Evolutionary conservation across 495 filamentous ascomycete species (phyloP), one percentile per base, ranked within the genome.

Genomic region (Aspergillus funiculosus): DNA sequence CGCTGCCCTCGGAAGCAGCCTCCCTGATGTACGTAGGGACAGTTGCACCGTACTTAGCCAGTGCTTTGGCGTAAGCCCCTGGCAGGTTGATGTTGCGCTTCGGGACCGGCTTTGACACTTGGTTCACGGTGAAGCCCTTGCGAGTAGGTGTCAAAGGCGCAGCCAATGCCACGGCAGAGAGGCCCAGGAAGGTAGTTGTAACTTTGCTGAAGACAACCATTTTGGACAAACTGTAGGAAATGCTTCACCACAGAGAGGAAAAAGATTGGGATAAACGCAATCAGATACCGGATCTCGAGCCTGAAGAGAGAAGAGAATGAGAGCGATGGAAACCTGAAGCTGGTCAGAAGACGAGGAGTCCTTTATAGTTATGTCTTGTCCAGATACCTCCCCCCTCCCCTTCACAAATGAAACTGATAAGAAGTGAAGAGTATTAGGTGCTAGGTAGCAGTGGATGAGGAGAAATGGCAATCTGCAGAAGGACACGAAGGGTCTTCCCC

Each of bases 1-100:
- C 80, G 39, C 64, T 66, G 39, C 72, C 75, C 22, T 67, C 70
- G 31, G 67, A 61, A 26, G 63, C 69, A 35, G 76, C 75, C 22
- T 64, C 60, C 34, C 59, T 57, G 39, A 80, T 55, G 39, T 61
- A 36, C 18, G 41, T 35, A 1, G 77, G 76, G 1, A 76, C 62
- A 3, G 50, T 26, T 22, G 53, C 66, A 13, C 63, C 61, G 50
- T 68, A 80, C 57, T 77, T 78, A 44, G 48, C 41, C 39, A 76
- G 57, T 6, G 63, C 54, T 24, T 56, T 59, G 35, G 67, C 63
- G 39, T 74, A 64, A 31, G 64, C 51, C 30, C 51, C 62, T n/a
- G 73, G 63, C 32, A 72, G 58, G 49, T 72, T 70, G 26, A 66
- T 40, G 22, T 58, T 58, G 32, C 64, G 49, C 37, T 62, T 63